These are phyloP conservation scores for Phanerochaete carnosa DNA, from an alignment of 768 basidiomycete genomes.

Conservation along the genomic window DNA sequence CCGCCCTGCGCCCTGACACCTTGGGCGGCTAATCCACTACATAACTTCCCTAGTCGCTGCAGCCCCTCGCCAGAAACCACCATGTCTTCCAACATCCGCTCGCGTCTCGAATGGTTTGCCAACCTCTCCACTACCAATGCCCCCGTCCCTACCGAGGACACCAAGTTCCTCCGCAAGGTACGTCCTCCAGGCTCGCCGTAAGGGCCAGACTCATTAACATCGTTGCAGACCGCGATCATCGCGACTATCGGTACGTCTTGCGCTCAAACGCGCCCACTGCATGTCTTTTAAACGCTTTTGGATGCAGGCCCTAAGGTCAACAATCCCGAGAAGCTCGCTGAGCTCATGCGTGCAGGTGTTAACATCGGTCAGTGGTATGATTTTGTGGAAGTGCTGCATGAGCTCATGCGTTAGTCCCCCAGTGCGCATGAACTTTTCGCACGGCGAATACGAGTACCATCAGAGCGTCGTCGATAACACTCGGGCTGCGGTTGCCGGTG, in stretches of 20 bases:
- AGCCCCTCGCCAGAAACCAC: constrained; percentile 5
- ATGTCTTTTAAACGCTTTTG: constrained; percentile 12
- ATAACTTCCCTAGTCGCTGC: constrained; percentile 10
- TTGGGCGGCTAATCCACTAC: constrained; percentile 4
- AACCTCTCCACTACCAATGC: constrained; percentile 71
- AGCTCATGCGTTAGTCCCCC: not conserved
- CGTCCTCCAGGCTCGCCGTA: constrained; percentile 17
- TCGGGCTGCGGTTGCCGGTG: constrained; percentile 77
- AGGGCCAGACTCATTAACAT: not conserved
- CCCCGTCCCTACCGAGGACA: constrained; percentile 68
- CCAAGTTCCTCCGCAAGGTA: constrained; percentile 91
- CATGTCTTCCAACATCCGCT: constrained; percentile 44
- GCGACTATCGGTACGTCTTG: constrained; percentile 86
- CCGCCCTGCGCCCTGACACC: constrained; percentile 6
- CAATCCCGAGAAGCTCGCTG: constrained; percentile 79
- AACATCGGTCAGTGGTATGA: constrained; percentile 80
- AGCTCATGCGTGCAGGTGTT: constrained; percentile 88
- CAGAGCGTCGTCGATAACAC: constrained; percentile 99
- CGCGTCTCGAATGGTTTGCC: constrained; percentile 93
- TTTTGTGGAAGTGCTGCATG: not conserved
- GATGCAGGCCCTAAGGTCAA: constrained; percentile 91
- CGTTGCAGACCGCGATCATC: constrained; percentile 90
- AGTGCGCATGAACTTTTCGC: constrained; percentile 99
- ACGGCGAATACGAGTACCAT: constrained; percentile 98
- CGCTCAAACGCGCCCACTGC: not conserved